These are phyloP conservation scores for Chaetomium olivaceum DNA, from an alignment of 2,329 filamentous ascomycete genomes.

Conservation along the genomic window DNA sequence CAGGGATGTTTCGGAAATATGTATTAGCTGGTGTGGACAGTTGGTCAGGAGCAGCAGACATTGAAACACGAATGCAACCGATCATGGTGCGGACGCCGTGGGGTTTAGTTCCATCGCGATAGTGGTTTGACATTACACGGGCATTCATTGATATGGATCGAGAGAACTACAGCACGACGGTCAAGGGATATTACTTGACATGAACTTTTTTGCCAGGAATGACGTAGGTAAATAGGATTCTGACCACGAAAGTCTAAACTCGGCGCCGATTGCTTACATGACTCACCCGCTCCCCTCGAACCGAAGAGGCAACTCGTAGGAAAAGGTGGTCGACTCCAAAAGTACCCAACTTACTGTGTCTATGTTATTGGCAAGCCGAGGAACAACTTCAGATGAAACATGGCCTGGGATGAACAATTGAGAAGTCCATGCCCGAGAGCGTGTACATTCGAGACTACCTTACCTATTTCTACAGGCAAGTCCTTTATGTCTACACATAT, in stretches of 20 bases:
- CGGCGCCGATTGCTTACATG: neutral
- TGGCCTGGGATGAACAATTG: neutral
- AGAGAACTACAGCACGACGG: neutral
- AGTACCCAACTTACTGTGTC: too few species aligned
- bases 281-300: neutral
- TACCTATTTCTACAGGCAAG: too few species aligned
- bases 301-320: neutral
- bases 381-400: neutral
- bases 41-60: neutral
- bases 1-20: neutral
- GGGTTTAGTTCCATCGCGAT: neutral
- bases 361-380: neutral
- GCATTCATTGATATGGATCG: neutral
- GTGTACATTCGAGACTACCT: neutral
- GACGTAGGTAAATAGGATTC: neutral
- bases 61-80: neutral
- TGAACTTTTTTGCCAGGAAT: neutral
- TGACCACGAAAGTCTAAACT: neutral
- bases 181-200: neutral
- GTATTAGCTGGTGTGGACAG: too few species aligned
- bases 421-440: neutral
- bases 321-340: neutral
- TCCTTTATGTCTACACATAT: too few species aligned
- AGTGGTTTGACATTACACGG: neutral
- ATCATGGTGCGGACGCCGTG: neutral